These are phyloP conservation scores for Fusarium udum DNA, from an alignment of 2,329 filamentous ascomycete species.

Conservation along the genomic window DNA sequence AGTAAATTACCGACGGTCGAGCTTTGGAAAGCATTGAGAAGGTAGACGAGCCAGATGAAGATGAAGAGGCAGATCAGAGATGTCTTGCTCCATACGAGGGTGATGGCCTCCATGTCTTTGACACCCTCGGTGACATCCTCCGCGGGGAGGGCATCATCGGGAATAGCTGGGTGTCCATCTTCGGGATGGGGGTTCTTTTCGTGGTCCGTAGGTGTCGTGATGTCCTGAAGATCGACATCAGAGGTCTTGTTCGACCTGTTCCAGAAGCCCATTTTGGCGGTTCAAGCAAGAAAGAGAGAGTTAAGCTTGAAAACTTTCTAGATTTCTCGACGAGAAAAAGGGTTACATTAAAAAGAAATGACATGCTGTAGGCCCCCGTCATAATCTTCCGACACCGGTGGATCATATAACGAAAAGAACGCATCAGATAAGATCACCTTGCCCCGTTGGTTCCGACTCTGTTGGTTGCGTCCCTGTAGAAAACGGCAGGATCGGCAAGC, in stretches of 20 bases:
- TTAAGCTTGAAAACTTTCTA: background rate
- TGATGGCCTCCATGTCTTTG: slow-evolving; percentile 20
- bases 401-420: slow-evolving; percentile 12
- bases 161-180: background rate
- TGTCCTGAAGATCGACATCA: slow-evolving; percentile 2
- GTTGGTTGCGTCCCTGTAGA: background rate
- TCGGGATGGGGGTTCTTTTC: slow-evolving; percentile 16
- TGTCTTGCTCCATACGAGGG: slow-evolving; percentile 4
- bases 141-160: background rate
- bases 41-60: slow-evolving; percentile 13
- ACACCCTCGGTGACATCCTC: slow-evolving; percentile 36
- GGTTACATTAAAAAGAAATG: background rate
- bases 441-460: slow-evolving; percentile 12
- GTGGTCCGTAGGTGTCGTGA: background rate
- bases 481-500: slow-evolving; percentile 29
- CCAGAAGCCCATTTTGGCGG: background rate
- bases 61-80: slow-evolving; percentile 11
- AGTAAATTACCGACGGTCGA: slow-evolving; percentile 47
- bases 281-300: too few relatives aligned
- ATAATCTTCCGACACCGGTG: slow-evolving; percentile 3
- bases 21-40: slow-evolving; percentile 42
- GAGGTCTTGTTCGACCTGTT: slow-evolving; percentile 2
- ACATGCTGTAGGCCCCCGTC: background rate
- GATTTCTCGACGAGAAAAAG: background rate
- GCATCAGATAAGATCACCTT: slow-evolving; percentile 40